These are phyloP conservation scores for Aspergillus spinulosporus DNA, from an alignment of 2,329 filamentous ascomycete genomes.

Conservation along the genomic window DNA sequence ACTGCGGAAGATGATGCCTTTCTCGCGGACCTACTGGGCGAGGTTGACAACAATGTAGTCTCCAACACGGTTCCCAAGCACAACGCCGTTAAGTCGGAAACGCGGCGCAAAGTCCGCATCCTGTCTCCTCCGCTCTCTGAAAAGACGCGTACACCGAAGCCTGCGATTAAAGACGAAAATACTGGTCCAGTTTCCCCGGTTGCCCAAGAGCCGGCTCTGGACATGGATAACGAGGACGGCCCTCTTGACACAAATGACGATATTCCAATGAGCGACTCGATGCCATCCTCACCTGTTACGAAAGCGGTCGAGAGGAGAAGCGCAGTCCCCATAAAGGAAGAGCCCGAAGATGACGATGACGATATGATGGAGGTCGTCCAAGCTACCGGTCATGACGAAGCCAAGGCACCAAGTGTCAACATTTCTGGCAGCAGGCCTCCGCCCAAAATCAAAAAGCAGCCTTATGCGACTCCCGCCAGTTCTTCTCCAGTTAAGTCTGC, in stretches of 20 bases:
- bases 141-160: conserved; percentile 55
- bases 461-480: conserved; percentile 68
- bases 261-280: conserved; percentile 79
- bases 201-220: conserved; percentile 40
- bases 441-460: conserved; percentile 70
- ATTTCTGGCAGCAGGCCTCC: conserved; percentile 76
- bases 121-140: conserved; percentile 70
- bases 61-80: conserved; percentile 56
- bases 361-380: conserved; percentile 85
- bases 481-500: conserved; percentile 71
- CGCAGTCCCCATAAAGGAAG: conserved; percentile 59
- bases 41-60: conserved; percentile 77
- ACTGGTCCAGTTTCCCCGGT: conserved; percentile 48
- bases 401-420: conserved; percentile 73
- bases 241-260: conserved; percentile 63
- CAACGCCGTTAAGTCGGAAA: conserved; percentile 69
- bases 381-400: conserved; percentile 62
- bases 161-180: conserved; percentile 47
- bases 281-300: conserved; percentile 81
- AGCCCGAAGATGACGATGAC: conserved; percentile 74
- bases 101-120: conserved; percentile 75
- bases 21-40: conserved; percentile 76
- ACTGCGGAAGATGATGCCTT: conserved; percentile 89
- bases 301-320: conserved; percentile 74
- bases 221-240: conserved; percentile 59